A percentile compares a stretch with the other conserved stretches of the same genome.
phyloP scores from a whole-genome alignment of 192 early-diverging fungal species.

The Gaertneriomyces semiglobifer region DNA sequence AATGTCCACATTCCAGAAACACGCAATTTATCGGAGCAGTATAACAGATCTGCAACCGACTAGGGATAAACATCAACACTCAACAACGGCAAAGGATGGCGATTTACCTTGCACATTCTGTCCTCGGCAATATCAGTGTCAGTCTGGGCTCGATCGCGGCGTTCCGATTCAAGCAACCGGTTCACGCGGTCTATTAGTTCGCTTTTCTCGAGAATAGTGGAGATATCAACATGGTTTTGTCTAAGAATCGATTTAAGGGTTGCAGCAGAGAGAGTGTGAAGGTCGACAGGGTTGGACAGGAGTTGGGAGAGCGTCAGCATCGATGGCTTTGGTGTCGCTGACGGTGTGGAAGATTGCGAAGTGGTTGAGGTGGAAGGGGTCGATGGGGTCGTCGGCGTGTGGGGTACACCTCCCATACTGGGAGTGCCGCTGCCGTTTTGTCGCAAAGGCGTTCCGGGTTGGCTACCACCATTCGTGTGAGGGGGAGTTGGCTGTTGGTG shows the following conservation, averaged over 20 bases:
- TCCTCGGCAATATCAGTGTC: conserved; percentile 51
- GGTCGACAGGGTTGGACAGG: conserved; percentile 21
- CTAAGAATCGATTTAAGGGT: conserved; percentile 64
- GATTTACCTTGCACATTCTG: conserved; percentile 56
- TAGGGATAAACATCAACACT: not conserved
- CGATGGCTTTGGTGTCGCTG: too few species aligned
- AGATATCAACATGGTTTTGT: conserved; percentile 62
- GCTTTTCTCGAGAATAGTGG: conserved; percentile 67
- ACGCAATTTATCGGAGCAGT: conserved; percentile 78
- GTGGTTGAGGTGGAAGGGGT: too few species aligned
- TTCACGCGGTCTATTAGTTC: conserved; percentile 69
- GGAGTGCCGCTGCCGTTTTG: too few species aligned
- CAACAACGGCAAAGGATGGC: not conserved
- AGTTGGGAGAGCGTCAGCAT: too few species aligned
- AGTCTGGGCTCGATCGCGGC: conserved; percentile 28
- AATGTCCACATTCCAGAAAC: conserved; percentile 81
- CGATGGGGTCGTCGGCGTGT: too few species aligned
- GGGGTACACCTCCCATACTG: too few species aligned
- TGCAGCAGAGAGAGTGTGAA: conserved; percentile 59
- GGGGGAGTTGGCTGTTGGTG: too few species aligned
- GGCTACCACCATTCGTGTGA: too few species aligned
- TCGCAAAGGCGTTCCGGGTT: too few species aligned
- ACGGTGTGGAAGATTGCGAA: too few species aligned
- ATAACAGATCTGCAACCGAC: conserved; percentile 63
- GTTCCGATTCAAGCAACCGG: conserved; percentile 52